Percentiles rank a stretch among this genome's conserved stretches.
These are phyloP conservation scores for Aureobasidium subglaciale DNA, from an alignment of 2,329 filamentous ascomycete genomes.

Conservation along the genomic window DNA sequence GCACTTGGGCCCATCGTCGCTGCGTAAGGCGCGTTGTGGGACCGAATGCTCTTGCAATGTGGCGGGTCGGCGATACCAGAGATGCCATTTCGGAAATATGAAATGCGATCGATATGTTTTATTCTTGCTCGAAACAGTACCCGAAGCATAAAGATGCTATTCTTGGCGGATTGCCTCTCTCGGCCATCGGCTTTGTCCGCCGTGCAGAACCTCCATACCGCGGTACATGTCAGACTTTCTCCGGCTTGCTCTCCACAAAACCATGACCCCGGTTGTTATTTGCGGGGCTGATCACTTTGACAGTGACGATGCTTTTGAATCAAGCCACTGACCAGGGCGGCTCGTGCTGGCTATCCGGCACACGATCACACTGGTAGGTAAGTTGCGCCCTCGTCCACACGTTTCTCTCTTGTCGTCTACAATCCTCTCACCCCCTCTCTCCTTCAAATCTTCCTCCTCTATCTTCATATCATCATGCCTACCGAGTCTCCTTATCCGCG, in stretches of 20 bases:
- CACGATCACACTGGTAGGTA: background rate
- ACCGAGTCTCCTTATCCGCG: conserved; percentile 58
- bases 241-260: background rate
- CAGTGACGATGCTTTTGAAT: background rate
- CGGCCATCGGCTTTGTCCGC: background rate
- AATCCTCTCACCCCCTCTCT: background rate
- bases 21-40: conserved; percentile 40
- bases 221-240: background rate
- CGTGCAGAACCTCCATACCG: background rate
- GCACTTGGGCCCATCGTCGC: conserved; percentile 82
- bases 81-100: conserved; percentile 11
- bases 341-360: conserved; percentile 1
- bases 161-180: background rate
- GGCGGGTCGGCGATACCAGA: background rate
- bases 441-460: background rate
- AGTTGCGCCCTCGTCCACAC: too few species aligned
- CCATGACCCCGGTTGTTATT: background rate
- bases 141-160: background rate
- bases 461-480: conserved; percentile 50
- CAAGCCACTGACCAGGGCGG: background rate
- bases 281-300: conserved; percentile 6
- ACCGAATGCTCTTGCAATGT: conserved; percentile 1
- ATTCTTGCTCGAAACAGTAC: background rate
- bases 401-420: background rate
- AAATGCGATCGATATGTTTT: background rate